phyloP scores from a whole-genome alignment of 108 stramenopile species.

The Pinguiococcus pyrenoidosus region DNA sequence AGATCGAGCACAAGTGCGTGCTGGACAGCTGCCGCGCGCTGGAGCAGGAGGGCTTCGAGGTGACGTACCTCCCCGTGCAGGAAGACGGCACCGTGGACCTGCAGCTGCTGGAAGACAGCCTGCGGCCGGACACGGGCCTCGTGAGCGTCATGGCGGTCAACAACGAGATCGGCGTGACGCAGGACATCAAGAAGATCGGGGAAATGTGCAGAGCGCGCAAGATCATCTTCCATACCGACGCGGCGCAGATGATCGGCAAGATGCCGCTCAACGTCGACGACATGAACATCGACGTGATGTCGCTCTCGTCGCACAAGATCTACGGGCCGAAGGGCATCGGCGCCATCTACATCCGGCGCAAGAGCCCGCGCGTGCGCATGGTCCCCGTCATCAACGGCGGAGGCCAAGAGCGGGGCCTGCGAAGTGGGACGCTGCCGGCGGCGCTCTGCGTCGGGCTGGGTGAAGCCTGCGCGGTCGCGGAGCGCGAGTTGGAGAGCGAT shows the following conservation, averaged over 20 bases:
- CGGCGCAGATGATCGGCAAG: constrained; percentile 89
- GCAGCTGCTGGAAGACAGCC: constrained; percentile 60
- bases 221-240: constrained; percentile 92
- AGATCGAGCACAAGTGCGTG: constrained; percentile 99
- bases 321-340: constrained; percentile 99
- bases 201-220: constrained; percentile 74
- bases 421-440: constrained; percentile 73
- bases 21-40: constrained; percentile 85
- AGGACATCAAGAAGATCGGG: constrained; percentile 83
- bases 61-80: constrained; percentile 80
- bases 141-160: constrained; percentile 97
- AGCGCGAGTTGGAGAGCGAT: constrained; percentile 71
- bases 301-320: constrained; percentile 84
- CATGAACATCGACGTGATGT: constrained; percentile 84
- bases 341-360: constrained; percentile 86
- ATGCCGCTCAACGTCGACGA: constrained; percentile 88
- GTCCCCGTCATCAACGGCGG: constrained; percentile 91
- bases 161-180: constrained; percentile 97
- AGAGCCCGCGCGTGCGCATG: constrained; percentile 87
- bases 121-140: constrained; percentile 80
- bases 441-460: constrained; percentile 83
- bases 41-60: constrained; percentile 92
- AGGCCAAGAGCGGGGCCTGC: constrained; percentile 91
- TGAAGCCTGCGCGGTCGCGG: constrained; percentile 68
- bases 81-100: constrained; percentile 80